phyloP scores from a whole-genome alignment of 768 basidiomycete species.

The Chalciporus chontae region DNA sequence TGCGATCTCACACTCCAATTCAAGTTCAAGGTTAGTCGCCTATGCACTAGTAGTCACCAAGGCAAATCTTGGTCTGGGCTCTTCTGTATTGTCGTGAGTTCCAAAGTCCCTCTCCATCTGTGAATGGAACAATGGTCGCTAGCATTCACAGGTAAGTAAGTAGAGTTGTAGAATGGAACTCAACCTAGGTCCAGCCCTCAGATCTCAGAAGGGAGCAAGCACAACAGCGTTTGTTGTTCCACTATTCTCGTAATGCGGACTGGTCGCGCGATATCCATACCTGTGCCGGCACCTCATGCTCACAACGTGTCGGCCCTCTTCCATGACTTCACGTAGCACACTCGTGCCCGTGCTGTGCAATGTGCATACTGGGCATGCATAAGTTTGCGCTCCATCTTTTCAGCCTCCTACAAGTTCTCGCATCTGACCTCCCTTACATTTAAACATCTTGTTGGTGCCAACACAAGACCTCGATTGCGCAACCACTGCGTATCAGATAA shows the following conservation, averaged over 20 bases:
- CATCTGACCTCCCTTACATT: conserved; percentile 2
- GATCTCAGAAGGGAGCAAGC: too few relatives aligned
- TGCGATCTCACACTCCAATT: too few relatives aligned
- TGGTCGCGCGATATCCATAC: background rate
- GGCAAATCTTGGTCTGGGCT: too few relatives aligned
- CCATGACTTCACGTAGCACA: conserved; percentile 25
- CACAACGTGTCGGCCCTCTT: conserved; percentile 21
- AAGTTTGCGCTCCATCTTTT: conserved; percentile 23
- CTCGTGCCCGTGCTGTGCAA: conserved; percentile 31
- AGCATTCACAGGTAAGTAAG: background rate
- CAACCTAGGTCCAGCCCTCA: too few relatives aligned
- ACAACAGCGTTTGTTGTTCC: too few relatives aligned
- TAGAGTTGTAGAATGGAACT: too few relatives aligned
- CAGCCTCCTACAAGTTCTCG: conserved; percentile 14
- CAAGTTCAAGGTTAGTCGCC: too few relatives aligned
- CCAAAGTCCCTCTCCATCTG: background rate
- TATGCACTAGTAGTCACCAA: too few relatives aligned
- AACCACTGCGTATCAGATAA: conserved; percentile 9
- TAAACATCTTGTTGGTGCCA: conserved; percentile 1
- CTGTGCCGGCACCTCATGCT: too few relatives aligned
- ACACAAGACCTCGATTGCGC: conserved; percentile 4
- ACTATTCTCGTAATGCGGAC: background rate
- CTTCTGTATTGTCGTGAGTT: background rate
- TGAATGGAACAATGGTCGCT: background rate
- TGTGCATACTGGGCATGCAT: conserved; percentile 21